These are phyloP conservation scores for Papilionanthe hybrid DNA, from an alignment of 116 monocot species.

Conservation along the genomic window DNA sequence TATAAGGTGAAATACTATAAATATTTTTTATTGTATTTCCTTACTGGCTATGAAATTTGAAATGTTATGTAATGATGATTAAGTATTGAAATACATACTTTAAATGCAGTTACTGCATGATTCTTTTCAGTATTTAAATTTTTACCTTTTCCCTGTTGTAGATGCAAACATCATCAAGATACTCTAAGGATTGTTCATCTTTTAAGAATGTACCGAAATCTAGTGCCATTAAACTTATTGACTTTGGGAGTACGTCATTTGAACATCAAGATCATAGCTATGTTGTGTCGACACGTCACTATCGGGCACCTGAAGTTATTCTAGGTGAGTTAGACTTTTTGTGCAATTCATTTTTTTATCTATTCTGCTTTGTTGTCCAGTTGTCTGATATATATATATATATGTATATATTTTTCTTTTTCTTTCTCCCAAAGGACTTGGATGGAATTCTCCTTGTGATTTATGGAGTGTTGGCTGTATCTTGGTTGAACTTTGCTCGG, in stretches of 20 bases:
- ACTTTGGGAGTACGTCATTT: conserved; percentile 97
- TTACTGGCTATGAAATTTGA: neutral
- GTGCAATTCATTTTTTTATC: neutral
- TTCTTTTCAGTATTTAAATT: neutral
- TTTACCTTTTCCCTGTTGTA: neutral
- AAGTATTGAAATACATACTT: conserved; percentile 1
- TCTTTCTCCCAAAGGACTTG: conserved; percentile 55
- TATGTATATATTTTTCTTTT: neutral
- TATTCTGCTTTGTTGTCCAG: neutral
- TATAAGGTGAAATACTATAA: conserved; percentile 42
- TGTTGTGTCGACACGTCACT: conserved; percentile 94
- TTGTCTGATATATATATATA: neutral
- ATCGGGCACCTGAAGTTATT: conserved; percentile 96
- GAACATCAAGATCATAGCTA: conserved; percentile 95
- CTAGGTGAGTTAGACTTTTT: conserved; percentile 52
- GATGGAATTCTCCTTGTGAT: conserved; percentile 98
- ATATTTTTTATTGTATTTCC: neutral
- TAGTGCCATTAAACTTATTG: conserved; percentile 94
- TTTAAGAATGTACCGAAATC: conserved; percentile 78
- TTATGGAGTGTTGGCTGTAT: conserved; percentile 98
- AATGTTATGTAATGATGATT: neutral
- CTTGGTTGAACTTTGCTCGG: conserved; percentile 90
- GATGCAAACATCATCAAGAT: conserved; percentile 40
- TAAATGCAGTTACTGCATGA: neutral
- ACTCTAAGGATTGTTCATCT: conserved; percentile 41